Base-by-base conservation (phyloP, 345 rosid genomes). In the Rhodamnia rubescens region DNA sequence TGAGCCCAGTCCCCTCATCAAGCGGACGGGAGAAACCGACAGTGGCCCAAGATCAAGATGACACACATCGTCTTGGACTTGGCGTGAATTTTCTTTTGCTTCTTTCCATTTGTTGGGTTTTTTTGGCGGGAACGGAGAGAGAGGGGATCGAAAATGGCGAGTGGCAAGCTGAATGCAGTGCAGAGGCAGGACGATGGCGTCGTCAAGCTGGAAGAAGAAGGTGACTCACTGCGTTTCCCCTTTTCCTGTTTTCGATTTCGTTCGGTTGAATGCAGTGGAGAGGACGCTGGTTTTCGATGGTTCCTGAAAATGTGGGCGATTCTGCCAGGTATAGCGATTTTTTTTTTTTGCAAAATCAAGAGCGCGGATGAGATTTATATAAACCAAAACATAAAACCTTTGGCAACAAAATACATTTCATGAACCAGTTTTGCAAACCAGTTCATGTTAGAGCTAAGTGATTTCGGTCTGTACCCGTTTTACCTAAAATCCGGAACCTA, bases 121-220 rank as follows among this genome's bases (percentile, higher is more conserved):
- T 27, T 29, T 29, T 3, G 29, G 75, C 75, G 42, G 74, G 75
- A 29, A 15, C 42, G 36, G 12, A 27, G 36, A 61, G 75, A 61
- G 40, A 6, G 20, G 12, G 64, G 2, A 3, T n/a, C 64, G 26
- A 24, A 69, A 85, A 81, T 85, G 87, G 87, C 78, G 7, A 81
- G 78, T 53, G 86, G 82, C 16, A 58, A 84, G 15, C 5, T 80
- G 84, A 51, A 80, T 7, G 78, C 78, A 14, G 78, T 11, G 78
- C 26, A 49, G 55, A 11, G 58, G 78, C 53, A 50, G 11, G 87
- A 49, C 55, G 78, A 56, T 7, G 83, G 55, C 53, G 75, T 24
- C 11, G 74, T 56, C 49, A 83, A 85, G 83, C 36, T 85, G 86
- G 86, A 80, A 80, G 83, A 85, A 85, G 83, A 85, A 55, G 87